Conservation (phyloP, 257 asterid species). For the Solanum microdontum region DNA sequence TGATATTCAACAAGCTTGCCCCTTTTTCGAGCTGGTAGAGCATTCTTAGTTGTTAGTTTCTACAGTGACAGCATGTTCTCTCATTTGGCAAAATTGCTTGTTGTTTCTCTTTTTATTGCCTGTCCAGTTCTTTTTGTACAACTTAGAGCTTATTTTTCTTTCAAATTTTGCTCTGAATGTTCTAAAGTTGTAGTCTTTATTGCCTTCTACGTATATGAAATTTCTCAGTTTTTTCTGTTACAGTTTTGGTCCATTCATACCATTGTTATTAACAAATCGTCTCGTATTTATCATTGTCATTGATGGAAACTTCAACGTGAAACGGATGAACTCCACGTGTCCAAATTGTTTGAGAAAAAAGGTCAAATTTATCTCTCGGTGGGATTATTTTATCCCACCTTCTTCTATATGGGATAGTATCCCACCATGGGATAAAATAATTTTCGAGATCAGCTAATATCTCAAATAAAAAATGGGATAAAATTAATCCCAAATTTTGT, state of each 20-base stretch:
- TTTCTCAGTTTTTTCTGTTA: not conserved
- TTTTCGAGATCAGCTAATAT: too few relatives aligned
- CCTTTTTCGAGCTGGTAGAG: not conserved
- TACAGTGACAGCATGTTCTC: not conserved
- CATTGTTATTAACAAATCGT: not conserved
- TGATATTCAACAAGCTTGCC: slow-evolving; percentile 3
- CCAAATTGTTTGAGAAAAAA: not conserved
- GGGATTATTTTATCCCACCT: not conserved
- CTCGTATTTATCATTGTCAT: slow-evolving; percentile 11
- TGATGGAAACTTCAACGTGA: not conserved
- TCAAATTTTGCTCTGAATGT: not conserved
- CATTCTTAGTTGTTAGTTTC: not conserved
- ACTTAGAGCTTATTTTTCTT: not conserved
- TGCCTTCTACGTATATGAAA: not conserved
- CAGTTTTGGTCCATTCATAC: not conserved
- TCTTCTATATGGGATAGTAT: not conserved
- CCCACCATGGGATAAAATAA: not conserved
- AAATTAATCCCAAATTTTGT: too few relatives aligned
- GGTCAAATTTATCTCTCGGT: not conserved
- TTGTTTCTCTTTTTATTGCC: not conserved
- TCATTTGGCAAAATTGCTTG: not conserved
- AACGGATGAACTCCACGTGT: not conserved
- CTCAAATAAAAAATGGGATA: not conserved
- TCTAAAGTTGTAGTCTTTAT: not conserved
- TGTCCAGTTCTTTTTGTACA: not conserved